Evolutionary conservation across 345 rosid species (phyloP).

Genomic region (Carallia brachiata): DNA sequence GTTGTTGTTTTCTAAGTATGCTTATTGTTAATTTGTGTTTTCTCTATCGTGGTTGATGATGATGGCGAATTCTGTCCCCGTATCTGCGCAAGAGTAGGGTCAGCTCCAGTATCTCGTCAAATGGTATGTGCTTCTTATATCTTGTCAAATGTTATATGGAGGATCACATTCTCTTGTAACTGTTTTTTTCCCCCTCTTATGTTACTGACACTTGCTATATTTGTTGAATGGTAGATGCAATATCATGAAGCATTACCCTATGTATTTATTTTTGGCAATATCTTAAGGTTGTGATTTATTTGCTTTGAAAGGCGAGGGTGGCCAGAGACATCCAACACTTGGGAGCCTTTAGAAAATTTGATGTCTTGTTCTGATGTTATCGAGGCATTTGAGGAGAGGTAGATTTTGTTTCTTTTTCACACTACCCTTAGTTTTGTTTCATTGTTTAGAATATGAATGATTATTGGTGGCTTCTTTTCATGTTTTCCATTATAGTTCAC

Average conservation of each 20-base stretch:
- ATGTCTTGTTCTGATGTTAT: slow-evolving; percentile 85
- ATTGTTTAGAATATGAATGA: neutral
- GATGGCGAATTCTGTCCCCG: slow-evolving; percentile 1
- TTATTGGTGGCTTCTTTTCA: neutral
- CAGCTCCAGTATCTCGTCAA: slow-evolving; percentile 93
- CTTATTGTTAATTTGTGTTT: slow-evolving; percentile 4
- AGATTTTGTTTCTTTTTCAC: slow-evolving; percentile 8
- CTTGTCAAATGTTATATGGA: neutral
- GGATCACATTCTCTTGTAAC: neutral
- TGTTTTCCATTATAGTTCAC: neutral
- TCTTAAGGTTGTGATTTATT: neutral
- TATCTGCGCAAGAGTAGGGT: slow-evolving; percentile 51
- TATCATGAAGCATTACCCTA: neutral
- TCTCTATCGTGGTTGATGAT: slow-evolving; percentile 8
- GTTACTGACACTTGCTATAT: too few relatives aligned
- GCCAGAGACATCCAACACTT: slow-evolving; percentile 93
- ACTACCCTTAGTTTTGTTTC: neutral
- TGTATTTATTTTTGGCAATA: neutral
- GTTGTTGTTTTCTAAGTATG: slow-evolving; percentile 3
- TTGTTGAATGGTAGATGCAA: too few relatives aligned
- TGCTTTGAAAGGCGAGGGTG: slow-evolving; percentile 83
- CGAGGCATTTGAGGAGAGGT: slow-evolving; percentile 94
- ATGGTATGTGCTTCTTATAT: slow-evolving; percentile 57
- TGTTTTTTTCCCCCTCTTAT: neutral
- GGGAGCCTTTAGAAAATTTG: slow-evolving; percentile 98